phyloP scores from a whole-genome alignment of 345 rosid genomes.

The Eutrema japonicum region DNA sequence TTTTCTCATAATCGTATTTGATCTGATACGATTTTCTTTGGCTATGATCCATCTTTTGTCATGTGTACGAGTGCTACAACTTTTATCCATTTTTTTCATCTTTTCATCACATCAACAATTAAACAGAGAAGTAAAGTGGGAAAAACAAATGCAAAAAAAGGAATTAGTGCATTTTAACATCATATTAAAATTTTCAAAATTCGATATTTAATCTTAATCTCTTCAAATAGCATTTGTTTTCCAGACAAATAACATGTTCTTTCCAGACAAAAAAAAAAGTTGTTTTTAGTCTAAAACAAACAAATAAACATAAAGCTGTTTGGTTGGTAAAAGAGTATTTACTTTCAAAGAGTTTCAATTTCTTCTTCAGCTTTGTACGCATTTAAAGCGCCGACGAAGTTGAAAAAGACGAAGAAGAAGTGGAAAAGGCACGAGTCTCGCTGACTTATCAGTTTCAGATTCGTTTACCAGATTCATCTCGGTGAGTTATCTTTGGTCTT shows the following conservation, averaged over 20 bases:
- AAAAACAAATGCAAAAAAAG: neutral
- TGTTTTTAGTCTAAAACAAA: neutral
- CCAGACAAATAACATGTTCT: too few species aligned
- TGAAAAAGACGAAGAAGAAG: constrained; percentile 23
- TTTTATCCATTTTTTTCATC: neutral
- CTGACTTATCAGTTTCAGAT: constrained; percentile 11
- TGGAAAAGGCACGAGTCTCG: constrained; percentile 14
- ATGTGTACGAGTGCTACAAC: neutral
- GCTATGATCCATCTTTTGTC: too few species aligned
- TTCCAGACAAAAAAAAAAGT: neutral
- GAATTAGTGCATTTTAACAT: neutral
- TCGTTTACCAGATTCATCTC: constrained; percentile 7
- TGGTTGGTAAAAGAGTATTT: constrained; percentile 21
- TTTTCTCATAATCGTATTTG: too few species aligned
- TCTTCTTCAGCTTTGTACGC: constrained; percentile 22
- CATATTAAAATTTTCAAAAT: neutral
- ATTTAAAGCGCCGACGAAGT: constrained; percentile 41
- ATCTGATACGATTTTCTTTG: too few species aligned
- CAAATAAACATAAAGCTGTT: neutral
- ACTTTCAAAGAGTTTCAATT: constrained; percentile 1
- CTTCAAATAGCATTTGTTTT: neutral
- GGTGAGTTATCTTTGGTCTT: constrained; percentile 25
- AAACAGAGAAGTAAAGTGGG: neutral
- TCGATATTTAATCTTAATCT: neutral
- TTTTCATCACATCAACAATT: constrained; percentile 1